Evolutionary conservation across 2,329 filamentous ascomycete genomes (phyloP), one percentile per base, ranked within the genome.

Genomic region (Zymoseptoria brevis): DNA sequence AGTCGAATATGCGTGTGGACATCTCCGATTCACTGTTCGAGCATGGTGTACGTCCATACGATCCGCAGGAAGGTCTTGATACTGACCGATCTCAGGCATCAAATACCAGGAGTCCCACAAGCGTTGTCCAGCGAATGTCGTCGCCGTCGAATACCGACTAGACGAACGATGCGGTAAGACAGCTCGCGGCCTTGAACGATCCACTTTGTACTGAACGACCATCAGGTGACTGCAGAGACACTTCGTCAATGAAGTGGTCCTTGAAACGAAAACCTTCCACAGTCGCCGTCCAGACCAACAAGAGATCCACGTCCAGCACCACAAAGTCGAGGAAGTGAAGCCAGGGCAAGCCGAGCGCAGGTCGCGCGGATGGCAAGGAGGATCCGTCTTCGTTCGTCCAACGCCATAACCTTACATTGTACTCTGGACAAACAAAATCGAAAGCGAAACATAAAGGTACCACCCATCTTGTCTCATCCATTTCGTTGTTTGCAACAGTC

Each of bases 1-100:
- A 71, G 81, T 84, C 57, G 79, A 82, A 61, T 84, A 81, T 68
- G 75, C 76, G 49, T 84, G 81, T 71, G 76, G 76, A 54, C 81
- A 84, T 70, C 72, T 80, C 59, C 76, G 81, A 35, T 83, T 79
- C 65, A 80, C 79, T 8, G 81, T 83, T 52, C 75, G 79, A 63
- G 79, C 79, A 19, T 83, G 81, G 81, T 83, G 81, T 74, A 68
- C 75, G 58, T 62, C 13, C n/a, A 8, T 19, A 7, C 22, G 26
- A 22, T 16, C 16, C 9, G 50, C 21, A 8, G 26, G 13, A 45
- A 26, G 6, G 45, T 57, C 30, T 49, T 57, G 49, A 59, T 41
- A 13, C 29, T 60, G 21, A 57, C 16, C 35, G 11, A 45, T 45
- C 35, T 45, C 55, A 69, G 68, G 69, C 57, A 73, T 75, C 58